Conservation (phyloP, 1,139 yeast species). For the Sugiyamaella japonica region DNA sequence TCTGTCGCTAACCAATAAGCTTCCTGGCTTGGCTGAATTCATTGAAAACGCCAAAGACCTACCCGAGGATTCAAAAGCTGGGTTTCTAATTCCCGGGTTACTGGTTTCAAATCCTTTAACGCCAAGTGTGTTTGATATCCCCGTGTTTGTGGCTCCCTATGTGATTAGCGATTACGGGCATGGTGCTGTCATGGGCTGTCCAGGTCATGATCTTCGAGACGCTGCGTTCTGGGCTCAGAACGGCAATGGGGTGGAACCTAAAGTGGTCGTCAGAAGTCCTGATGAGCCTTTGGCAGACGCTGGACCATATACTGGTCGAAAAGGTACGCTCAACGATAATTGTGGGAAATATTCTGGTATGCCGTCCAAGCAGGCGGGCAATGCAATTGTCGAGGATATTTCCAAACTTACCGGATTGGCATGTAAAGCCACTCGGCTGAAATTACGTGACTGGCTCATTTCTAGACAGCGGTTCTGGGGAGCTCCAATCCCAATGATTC, state of each 20-base stretch:
- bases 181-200: slow-evolving; percentile 98
- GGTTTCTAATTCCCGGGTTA: slow-evolving; percentile 52
- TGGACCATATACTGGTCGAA: slow-evolving; percentile 51
- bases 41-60: slow-evolving; percentile 43
- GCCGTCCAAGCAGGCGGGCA: slow-evolving; percentile 52
- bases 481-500: slow-evolving; percentile 93
- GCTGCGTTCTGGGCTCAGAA: slow-evolving; percentile 73
- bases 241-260: slow-evolving; percentile 49
- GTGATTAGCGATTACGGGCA: slow-evolving; percentile 80
- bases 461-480: slow-evolving; percentile 98
- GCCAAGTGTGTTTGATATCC: slow-evolving; percentile 47
- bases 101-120: slow-evolving; percentile 62
- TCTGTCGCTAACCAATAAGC: slow-evolving; percentile 38
- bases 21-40: slow-evolving; percentile 50
- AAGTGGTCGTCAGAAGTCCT: slow-evolving; percentile 49
- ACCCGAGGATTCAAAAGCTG: slow-evolving; percentile 61
- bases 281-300: slow-evolving; percentile 23
- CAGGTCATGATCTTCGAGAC: slow-evolving; percentile 89
- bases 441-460: slow-evolving; percentile 88
- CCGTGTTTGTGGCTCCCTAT: slow-evolving; percentile 88
- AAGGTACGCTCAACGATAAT: slow-evolving; percentile 55
- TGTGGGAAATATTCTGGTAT: slow-evolving; percentile 57
- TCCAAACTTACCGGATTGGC: slow-evolving; percentile 46
- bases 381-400: slow-evolving; percentile 49
- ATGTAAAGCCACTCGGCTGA: slow-evolving; percentile 52